Evolutionary conservation across 2,329 filamentous ascomycete species (phyloP), one percentile per base, ranked within the genome.

Genomic region (Kalmusia sp.): DNA sequence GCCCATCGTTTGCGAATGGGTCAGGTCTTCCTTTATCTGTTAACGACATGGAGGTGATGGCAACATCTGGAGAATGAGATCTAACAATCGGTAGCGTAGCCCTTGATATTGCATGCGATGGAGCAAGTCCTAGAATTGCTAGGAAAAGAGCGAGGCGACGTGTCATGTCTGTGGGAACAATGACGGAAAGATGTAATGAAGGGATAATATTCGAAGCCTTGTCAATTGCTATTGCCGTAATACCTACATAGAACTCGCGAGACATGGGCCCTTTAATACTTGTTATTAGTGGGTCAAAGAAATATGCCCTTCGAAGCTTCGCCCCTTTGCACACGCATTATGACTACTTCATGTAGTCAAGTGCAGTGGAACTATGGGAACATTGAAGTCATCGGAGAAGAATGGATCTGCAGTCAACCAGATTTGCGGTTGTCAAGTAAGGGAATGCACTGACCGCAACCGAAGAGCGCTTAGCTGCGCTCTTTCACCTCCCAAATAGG

Each of bases 1-100:
- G 49, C 11, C 54, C 51, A 30, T 67, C 53, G 2, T 57, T 57
- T n/a, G 61, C 57, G 25, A 62, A 68, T 3, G 62, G 59, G 24
- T 70, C 64, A 1, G 49, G 39, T n/a, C 65, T 63, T 17, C 35
- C 9, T 8, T 34, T 15, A 44, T 69, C 65, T 6, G 59, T 67
- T 24, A 67, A 43, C 0, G 57, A 45, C 25, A 55, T 38, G 7
- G 57, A 46, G 9, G 57, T 58, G 12, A 61, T 55, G 19, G 46
- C 43, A 1, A 65, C 59, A 33, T 62, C 57, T 34, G 51, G 59
- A 22, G 37, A 35, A 14, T 56, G 22, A 6, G 53, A 39, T 44
- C 56, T 56, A n/a, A 61, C 49, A 17, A 59, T 45, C 11, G 63
- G 59, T 3, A 67, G 41, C 4, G 50, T 24, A 6, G 41, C 40